Evolutionary conservation across 2,329 filamentous ascomycete genomes (phyloP), one percentile per base, ranked within the genome.

Genomic region (Acarospora socialis): DNA sequence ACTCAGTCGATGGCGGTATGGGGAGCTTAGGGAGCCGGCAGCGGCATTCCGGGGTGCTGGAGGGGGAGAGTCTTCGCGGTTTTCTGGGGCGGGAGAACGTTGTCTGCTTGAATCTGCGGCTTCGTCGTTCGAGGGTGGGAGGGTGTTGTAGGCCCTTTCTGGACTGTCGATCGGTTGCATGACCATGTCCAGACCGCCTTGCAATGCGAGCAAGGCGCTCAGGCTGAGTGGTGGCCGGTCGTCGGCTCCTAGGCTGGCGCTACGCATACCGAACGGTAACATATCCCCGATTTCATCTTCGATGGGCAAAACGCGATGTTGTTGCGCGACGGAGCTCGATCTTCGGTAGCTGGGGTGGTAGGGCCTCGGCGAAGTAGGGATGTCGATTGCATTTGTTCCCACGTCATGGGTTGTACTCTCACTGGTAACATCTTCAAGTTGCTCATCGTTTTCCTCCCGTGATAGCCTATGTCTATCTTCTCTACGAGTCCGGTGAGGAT

Each of bases 301-400:
- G 15, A 74, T 67, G 7, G 53, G 53, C 16, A 63, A 39, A 7
- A 60, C 55, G 20, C 72, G 63, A 28, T 70, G 67, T 44, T 76
- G 71, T 41, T 77, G 73, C 3, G 70, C 74, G 5, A 73, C 75
- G 3, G 77, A 81, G 51, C 73, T 81, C 1, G 77, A 73, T n/a
- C 77, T 63, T 32, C 78, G 61, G 27, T 61, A 63, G 39, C 69
- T 63, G 3, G 60, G 60, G 18, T 59, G 61, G 18, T 59, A 56
- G 42, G 64, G 60, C 30, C 77, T 66, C 3, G 79, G 79, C 1
- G 77, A 82, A 7, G 51, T 62, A 4, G 62, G 62, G 13, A 65
- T 65, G 30, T 62, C 57, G 28, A 65, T 65, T 3, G 61, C 59
- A 26, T 48, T 56, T 17, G 55, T 56, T 12, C 52, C 51, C 7